Conservation (phyloP, 2,329 filamentous ascomycete genomes). For the Neofusicoccum parvum region DNA sequence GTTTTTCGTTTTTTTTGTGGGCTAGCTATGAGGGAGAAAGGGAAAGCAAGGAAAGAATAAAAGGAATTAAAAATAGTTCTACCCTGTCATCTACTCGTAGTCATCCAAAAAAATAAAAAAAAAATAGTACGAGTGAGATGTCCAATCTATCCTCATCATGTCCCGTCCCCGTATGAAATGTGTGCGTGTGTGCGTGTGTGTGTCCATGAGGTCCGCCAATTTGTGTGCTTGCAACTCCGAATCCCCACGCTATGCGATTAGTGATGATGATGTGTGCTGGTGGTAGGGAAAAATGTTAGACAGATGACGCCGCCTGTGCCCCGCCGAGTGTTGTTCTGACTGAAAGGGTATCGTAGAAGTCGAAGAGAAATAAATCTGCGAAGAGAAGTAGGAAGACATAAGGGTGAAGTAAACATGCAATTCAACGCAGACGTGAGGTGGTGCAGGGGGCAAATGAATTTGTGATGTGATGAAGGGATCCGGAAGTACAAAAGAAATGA, state of each 20-base stretch:
- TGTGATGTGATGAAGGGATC: not conserved
- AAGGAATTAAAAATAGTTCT: constrained; percentile 15
- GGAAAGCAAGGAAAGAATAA: not conserved
- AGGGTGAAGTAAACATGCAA: constrained; percentile 11
- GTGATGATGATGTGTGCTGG: constrained; percentile 13
- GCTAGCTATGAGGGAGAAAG: not conserved
- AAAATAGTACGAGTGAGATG: constrained; percentile 1
- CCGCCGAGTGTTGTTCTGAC: constrained; percentile 18
- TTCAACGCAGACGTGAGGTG: not conserved
- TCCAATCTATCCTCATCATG: constrained; percentile 19
- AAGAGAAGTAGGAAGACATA: constrained; percentile 8
- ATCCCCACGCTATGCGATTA: constrained; percentile 20
- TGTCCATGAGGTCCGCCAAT: constrained; percentile 15
- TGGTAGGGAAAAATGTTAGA: constrained; percentile 11
- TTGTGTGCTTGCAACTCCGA: constrained; percentile 17
- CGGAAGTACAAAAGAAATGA: not conserved
- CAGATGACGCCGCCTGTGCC: constrained; percentile 20
- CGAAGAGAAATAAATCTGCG: constrained; percentile 8
- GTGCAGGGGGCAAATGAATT: not conserved
- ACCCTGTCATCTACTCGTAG: constrained; percentile 19
- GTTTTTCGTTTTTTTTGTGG: constrained; percentile 1
- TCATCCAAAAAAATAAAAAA: not conserved
- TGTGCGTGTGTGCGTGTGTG: not conserved
- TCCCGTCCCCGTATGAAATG: constrained; percentile 3
- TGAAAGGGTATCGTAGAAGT: constrained; percentile 19